These are phyloP conservation scores for Syncephalastrum monosporum DNA, from an alignment of 371 early-diverging fungal genomes.

Conservation along the genomic window DNA sequence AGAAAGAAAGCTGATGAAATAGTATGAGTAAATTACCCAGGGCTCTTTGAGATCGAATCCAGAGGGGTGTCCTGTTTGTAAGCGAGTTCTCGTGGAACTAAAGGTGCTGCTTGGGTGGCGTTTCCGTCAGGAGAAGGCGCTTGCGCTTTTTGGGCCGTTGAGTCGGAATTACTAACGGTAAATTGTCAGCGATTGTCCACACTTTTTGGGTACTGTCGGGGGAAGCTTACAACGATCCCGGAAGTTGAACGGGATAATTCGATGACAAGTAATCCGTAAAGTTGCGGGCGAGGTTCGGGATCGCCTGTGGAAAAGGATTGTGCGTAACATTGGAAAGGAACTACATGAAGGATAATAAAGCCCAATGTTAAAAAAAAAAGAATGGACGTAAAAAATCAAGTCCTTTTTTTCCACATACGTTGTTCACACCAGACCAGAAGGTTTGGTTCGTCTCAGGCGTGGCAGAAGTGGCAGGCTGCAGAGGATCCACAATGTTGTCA, in stretches of 20 bases:
- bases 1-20: background rate
- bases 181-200: no score
- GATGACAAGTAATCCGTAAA: constrained; percentile 48
- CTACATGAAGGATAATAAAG: constrained; percentile 13
- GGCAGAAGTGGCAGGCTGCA: constrained; percentile 15
- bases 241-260: constrained; percentile 34
- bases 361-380: constrained; percentile 1
- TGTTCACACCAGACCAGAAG: constrained; percentile 48
- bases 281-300: constrained; percentile 49
- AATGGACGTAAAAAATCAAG: background rate
- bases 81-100: background rate
- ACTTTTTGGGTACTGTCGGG: background rate
- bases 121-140: background rate
- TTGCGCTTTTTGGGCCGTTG: background rate
- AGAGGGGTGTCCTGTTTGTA: background rate
- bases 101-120: background rate
- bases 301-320: constrained; percentile 47
- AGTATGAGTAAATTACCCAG: constrained; percentile 7
- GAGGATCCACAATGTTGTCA: constrained; percentile 13
- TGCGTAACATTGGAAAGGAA: constrained; percentile 50
- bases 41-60: constrained; percentile 1
- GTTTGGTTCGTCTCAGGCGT: constrained; percentile 22
- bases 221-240: constrained; percentile 33
- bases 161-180: background rate
- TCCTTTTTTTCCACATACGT: constrained; percentile 18